Conservation (phyloP, 2,329 filamentous ascomycete genomes). For the Aspergillus glaucus region DNA sequence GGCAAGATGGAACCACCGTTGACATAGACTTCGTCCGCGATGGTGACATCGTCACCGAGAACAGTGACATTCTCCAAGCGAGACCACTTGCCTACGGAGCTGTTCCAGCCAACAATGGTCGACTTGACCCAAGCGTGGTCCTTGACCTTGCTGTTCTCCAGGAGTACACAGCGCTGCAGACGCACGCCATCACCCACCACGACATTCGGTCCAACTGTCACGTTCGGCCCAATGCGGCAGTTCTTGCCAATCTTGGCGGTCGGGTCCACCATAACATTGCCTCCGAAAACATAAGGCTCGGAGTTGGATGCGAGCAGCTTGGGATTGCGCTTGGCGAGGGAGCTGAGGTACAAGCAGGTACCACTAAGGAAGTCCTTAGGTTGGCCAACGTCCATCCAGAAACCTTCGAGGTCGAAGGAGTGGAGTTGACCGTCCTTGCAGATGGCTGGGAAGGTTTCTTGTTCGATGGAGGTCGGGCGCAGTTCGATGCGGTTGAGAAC, state of each 20-base stretch:
- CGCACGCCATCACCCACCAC: conserved; percentile 90
- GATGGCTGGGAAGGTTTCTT: conserved; percentile 96
- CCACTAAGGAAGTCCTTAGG: conserved; percentile 97
- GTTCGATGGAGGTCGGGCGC: conserved; percentile 93
- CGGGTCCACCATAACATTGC: conserved; percentile 92
- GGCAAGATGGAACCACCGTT: conserved; percentile 93
- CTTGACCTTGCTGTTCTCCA: conserved; percentile 89
- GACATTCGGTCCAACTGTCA: conserved; percentile 89
- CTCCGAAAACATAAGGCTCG: conserved; percentile 79
- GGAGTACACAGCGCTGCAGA: conserved; percentile 84
- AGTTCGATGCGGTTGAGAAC: conserved; percentile 89
- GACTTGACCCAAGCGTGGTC: conserved; percentile 99
- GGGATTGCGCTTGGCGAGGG: conserved; percentile 80
- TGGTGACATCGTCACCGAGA: conserved; percentile 92
- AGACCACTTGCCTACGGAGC: conserved; percentile 89
- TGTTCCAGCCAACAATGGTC: conserved; percentile 98
- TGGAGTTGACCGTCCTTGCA: conserved; percentile 83
- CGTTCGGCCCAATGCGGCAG: conserved; percentile 95
- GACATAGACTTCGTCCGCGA: conserved; percentile 97
- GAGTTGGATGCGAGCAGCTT: conserved; percentile 69
- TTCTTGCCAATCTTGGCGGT: conserved; percentile 95
- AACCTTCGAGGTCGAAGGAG: conserved; percentile 93
- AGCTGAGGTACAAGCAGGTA: conserved; percentile 92
- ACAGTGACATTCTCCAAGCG: conserved; percentile 97
- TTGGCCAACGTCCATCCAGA: conserved; percentile 99